Evolutionary conservation across 345 rosid genomes (phyloP).

Genomic region (Bruguiera sexangula): DNA sequence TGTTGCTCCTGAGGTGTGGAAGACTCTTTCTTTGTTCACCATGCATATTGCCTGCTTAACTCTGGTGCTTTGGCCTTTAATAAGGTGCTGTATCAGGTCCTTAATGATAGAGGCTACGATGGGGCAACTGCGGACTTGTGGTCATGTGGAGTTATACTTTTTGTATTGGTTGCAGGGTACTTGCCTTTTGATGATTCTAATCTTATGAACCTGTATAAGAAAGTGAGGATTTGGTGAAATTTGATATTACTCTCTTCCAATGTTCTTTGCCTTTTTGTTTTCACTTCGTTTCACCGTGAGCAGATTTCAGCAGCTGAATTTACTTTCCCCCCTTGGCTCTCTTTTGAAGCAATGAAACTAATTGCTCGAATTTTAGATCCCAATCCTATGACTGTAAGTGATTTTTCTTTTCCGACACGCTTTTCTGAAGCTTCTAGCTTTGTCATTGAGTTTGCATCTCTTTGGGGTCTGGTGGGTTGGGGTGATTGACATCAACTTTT

Average conservation of each 20-base stretch:
- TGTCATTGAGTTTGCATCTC: background rate
- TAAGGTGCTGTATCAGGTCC: conserved; percentile 52
- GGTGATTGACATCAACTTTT: too few relatives aligned
- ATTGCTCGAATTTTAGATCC: conserved; percentile 87
- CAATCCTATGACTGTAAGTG: conserved; percentile 85
- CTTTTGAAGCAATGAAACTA: conserved; percentile 77
- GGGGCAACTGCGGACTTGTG: conserved; percentile 97
- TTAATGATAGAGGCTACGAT: conserved; percentile 89
- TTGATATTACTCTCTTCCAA: conserved; percentile 10
- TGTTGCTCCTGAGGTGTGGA: conserved; percentile 92
- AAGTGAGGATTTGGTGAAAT: conserved; percentile 58
- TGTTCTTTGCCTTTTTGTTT: conserved; percentile 16
- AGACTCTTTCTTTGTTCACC: conserved; percentile 13
- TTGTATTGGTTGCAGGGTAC: conserved; percentile 95
- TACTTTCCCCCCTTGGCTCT: conserved; percentile 93
- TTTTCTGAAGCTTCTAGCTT: conserved; percentile 4
- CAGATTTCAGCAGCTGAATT: conserved; percentile 95
- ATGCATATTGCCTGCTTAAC: background rate
- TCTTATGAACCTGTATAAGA: conserved; percentile 89
- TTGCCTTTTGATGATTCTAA: conserved; percentile 99
- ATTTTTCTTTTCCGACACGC: conserved; percentile 13
- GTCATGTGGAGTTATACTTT: conserved; percentile 98
- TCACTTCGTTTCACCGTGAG: conserved; percentile 12
- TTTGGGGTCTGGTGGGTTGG: too few relatives aligned
- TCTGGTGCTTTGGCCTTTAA: background rate